Base-by-base conservation (phyloP, 2,329 filamentous ascomycete species). In the Teratosphaeria epicoccoides region DNA sequence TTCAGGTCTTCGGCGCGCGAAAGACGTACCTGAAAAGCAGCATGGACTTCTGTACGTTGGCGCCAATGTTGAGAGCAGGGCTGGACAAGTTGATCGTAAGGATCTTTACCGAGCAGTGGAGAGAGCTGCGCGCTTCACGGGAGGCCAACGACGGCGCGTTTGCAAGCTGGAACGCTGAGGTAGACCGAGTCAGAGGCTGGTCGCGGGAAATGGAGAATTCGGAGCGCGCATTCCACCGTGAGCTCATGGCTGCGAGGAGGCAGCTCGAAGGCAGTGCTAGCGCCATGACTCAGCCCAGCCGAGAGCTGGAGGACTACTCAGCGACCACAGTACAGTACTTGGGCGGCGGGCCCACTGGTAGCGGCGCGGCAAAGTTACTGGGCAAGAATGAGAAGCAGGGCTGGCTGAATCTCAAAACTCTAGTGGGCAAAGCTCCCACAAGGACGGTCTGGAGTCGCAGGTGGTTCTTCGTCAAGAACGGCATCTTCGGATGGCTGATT, bases 391-490 rank as follows among this genome's bases (percentile, higher is more conserved):
- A 95, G 69, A 97, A 95, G 68, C 93, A 97, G 68, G 90, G 91
- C 2, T 98, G 93, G 93, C 73, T 98, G 2, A 95, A 90, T 67
- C 68, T 95, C 59, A 80, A 88, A 49, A 87, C 84, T 1, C 73
- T 90, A 6, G 83, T 87, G 1, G 90, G 89, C 29, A 97, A 96
- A 68, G 24, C 46, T 14, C 91, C 91, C 0, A 87, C 89, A 12
- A 79, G 91, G 55, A 88, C 89, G n/a, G 79, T 81, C 40, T 98
- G 93, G 93, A 79, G 88, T 24, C 81, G 88, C 54, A 80, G 91
- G 49, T 98, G 93, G 93, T 95, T 93, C 65, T 97, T 95, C 67
- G 85, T 95, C 60, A 90, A 91, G 57, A 85, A 95, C 63, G 91
- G 93, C 37, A 93, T 97, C 52, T 97, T 98, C 68, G 93, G 93